Percentiles rank a stretch among this genome's conserved stretches.
Evolutionary conservation across 2,329 filamentous ascomycete genomes (phyloP).

Genomic region (Xylariaceae sp.): DNA sequence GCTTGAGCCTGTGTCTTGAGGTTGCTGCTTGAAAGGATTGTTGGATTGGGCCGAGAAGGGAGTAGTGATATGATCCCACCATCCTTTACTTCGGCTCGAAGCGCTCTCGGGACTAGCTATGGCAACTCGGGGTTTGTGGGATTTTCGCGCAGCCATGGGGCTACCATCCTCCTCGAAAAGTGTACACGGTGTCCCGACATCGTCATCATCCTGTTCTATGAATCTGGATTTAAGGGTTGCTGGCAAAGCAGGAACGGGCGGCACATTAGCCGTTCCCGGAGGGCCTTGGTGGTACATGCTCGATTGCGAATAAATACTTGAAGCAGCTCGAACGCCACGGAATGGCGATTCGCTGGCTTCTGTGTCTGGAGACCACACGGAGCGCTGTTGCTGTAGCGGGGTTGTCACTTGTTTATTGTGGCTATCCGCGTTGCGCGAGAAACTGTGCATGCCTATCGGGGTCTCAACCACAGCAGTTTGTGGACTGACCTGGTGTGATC

Average conservation of each 20-base stretch:
- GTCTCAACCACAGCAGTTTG: constrained; percentile 42
- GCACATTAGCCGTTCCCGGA: constrained; percentile 34
- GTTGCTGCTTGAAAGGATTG: constrained; percentile 38
- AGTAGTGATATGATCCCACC: constrained; percentile 75
- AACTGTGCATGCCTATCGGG: constrained; percentile 29
- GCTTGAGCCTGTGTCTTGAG: constrained; percentile 19
- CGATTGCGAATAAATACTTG: constrained; percentile 59
- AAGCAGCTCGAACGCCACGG: constrained; percentile 40
- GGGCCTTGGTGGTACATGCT: constrained; percentile 31
- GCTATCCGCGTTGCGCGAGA: constrained; percentile 15
- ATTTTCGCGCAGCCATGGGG: constrained; percentile 34
- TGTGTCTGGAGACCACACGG: constrained; percentile 60
- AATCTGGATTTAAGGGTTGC: constrained; percentile 32
- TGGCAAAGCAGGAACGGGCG: constrained; percentile 60
- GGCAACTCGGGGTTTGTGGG: constrained; percentile 33
- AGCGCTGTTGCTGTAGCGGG: constrained; percentile 37
- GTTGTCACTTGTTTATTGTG: constrained; percentile 19
- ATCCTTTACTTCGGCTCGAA: constrained; percentile 59
- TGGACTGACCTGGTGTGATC: constrained; percentile 46
- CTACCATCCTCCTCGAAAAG: constrained; percentile 67
- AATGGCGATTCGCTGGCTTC: constrained; percentile 45
- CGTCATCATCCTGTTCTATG: constrained; percentile 45
- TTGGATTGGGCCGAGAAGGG: constrained; percentile 54
- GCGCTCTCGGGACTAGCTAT: constrained; percentile 43
- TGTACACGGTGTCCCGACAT: constrained; percentile 53